Percentiles rank a stretch among this genome's conserved stretches.
Evolutionary conservation across 179 eudicot genomes (phyloP).

Genomic region (Monotropa hypopitys): DNA sequence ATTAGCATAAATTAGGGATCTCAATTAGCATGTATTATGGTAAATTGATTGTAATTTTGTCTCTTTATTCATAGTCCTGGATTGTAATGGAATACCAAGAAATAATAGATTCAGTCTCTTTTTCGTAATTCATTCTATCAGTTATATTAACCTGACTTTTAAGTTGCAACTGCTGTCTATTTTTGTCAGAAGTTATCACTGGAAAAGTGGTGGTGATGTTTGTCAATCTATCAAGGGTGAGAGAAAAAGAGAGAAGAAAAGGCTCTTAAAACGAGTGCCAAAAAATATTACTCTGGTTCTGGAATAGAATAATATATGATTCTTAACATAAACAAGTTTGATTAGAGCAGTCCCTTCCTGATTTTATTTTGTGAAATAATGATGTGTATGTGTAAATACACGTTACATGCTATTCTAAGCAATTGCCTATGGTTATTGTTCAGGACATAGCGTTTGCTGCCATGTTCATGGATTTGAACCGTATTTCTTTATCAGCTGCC

Average conservation of each 20-base stretch:
- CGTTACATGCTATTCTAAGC: conserved; percentile 6
- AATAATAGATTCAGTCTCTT: too few relatives aligned
- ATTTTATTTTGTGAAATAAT: not conserved
- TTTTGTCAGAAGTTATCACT: not conserved
- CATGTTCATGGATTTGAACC: conserved; percentile 98
- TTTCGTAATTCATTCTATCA: too few relatives aligned
- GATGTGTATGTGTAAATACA: not conserved
- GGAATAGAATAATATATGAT: not conserved
- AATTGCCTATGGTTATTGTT: conserved; percentile 8
- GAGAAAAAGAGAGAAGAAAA: not conserved
- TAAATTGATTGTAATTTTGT: too few relatives aligned
- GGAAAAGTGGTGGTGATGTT: not conserved
- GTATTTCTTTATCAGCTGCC: conserved; percentile 81
- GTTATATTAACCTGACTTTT: not conserved
- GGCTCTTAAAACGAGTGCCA: not conserved
- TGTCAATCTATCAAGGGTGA: not conserved
- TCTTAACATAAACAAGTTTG: not conserved
- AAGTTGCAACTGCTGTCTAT: not conserved
- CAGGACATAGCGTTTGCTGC: conserved; percentile 93
- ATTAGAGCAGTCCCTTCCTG: not conserved
- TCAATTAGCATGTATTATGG: too few relatives aligned
- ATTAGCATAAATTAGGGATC: too few relatives aligned
- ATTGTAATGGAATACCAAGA: too few relatives aligned
- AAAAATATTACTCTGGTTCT: not conserved
- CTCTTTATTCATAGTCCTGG: too few relatives aligned